phyloP scores from a whole-genome alignment of 768 basidiomycete species.

The Lactarius trivialis region DNA sequence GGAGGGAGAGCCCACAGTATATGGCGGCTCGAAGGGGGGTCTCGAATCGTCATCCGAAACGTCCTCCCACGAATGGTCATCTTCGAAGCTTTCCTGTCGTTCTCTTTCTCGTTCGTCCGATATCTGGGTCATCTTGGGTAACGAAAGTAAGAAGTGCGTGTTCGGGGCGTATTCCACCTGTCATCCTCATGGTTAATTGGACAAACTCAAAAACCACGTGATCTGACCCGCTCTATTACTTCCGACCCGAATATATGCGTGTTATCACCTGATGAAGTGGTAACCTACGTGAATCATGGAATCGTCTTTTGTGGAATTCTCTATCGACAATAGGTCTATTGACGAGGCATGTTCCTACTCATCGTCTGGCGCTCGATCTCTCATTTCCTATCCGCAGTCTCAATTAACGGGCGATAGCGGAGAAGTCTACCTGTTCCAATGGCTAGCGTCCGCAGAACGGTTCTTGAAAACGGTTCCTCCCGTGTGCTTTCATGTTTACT shows the following conservation, averaged over 20 bases:
- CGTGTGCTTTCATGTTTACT: conserved; percentile 37
- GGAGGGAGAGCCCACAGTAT: background rate
- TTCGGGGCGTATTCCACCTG: background rate
- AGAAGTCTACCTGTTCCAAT: conserved; percentile 79
- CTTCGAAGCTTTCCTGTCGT: background rate
- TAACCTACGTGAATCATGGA: conserved; percentile 11
- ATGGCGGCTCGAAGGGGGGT: background rate
- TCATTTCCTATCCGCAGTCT: conserved; percentile 36
- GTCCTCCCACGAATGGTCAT: conserved; percentile 14
- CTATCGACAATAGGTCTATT: conserved; percentile 18
- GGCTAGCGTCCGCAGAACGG: conserved; percentile 65
- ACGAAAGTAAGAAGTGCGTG: background rate
- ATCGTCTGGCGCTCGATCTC: background rate
- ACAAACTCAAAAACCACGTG: too few relatives aligned
- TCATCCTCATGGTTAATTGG: background rate
- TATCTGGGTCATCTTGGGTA: conserved; percentile 3
- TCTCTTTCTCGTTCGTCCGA: background rate
- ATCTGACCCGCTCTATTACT: background rate
- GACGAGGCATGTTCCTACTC: conserved; percentile 16
- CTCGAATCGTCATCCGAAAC: background rate
- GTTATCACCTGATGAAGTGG: background rate
- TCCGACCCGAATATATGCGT: background rate
- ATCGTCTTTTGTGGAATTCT: conserved; percentile 9
- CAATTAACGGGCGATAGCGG: conserved; percentile 68
- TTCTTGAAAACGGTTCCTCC: conserved; percentile 42